phyloP scores from a whole-genome alignment of 129 eudicot genomes.

The Centaurea solstitialis region DNA sequence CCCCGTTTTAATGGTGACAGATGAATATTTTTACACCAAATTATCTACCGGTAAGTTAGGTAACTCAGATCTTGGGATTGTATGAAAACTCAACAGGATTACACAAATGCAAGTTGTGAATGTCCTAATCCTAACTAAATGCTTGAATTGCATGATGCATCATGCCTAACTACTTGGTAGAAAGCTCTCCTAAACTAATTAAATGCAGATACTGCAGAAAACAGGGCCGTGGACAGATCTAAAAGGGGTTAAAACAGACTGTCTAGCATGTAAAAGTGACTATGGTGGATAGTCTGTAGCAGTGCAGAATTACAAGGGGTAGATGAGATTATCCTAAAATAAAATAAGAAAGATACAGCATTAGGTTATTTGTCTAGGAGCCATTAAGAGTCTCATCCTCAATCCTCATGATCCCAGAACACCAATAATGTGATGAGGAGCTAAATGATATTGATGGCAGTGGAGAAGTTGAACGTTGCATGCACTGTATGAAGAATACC shows the following conservation, averaged over 20 bases:
- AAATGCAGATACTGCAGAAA: background rate
- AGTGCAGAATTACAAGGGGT: background rate
- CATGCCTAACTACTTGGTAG: background rate
- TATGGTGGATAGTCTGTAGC: background rate
- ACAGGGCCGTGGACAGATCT: background rate
- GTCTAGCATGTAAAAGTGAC: background rate
- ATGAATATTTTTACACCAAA: background rate
- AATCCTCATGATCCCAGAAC: too few relatives aligned
- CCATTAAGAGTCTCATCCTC: too few relatives aligned
- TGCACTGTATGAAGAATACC: too few relatives aligned
- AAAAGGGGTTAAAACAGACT: background rate
- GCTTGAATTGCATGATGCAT: background rate
- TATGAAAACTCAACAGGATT: background rate
- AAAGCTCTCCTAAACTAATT: background rate
- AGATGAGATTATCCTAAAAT: too few relatives aligned
- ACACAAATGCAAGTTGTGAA: background rate
- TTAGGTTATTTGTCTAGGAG: too few relatives aligned
- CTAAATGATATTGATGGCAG: too few relatives aligned
- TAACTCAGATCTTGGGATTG: background rate
- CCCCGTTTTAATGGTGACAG: background rate
- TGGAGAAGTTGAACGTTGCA: too few relatives aligned
- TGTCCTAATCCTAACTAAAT: background rate
- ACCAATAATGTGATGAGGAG: too few relatives aligned
- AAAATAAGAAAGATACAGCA: too few relatives aligned
- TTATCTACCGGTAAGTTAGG: background rate